Evolutionary conservation across 2,329 filamentous ascomycete species (phyloP).

Genomic region (Alternaria ventricosa): DNA sequence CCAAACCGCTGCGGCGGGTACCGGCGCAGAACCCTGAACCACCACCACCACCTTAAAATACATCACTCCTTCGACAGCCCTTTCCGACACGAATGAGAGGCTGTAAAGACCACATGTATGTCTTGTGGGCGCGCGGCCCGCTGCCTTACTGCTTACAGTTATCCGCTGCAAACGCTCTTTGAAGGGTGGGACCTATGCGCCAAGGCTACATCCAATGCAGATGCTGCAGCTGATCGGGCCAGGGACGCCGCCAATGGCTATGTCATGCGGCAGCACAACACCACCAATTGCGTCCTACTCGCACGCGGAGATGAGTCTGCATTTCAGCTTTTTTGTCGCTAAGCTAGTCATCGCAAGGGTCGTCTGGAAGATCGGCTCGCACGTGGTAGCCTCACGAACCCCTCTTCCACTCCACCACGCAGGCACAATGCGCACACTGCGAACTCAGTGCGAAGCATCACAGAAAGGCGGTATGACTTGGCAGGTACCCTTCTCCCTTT

Average conservation of each 20-base stretch:
- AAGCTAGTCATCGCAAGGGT: constrained; percentile 8
- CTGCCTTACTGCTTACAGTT: constrained; percentile 10
- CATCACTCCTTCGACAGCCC: neutral
- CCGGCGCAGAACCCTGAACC: neutral
- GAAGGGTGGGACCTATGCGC: constrained; percentile 19
- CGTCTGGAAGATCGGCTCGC: constrained; percentile 4
- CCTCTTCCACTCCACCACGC: constrained; percentile 3
- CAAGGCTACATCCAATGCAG: constrained; percentile 24
- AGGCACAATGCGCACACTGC: neutral
- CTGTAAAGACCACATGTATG: neutral
- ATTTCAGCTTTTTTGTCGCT: constrained; percentile 5
- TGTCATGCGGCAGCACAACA: constrained; percentile 27
- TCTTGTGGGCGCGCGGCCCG: constrained; percentile 7
- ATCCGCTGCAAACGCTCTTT: constrained; percentile 29
- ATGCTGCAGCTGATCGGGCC: constrained; percentile 16
- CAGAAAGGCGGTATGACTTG: constrained; percentile 13
- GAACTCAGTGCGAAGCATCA: neutral
- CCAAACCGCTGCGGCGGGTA: neutral
- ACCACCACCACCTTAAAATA: neutral
- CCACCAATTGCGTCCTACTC: constrained; percentile 11
- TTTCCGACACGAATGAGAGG: neutral
- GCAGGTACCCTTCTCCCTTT: neutral
- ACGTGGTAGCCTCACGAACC: constrained; percentile 11
- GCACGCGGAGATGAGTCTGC: constrained; percentile 17
- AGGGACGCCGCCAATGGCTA: constrained; percentile 32